phyloP scores from a whole-genome alignment of 257 asterid genomes.

The Pogostemon cablin region DNA sequence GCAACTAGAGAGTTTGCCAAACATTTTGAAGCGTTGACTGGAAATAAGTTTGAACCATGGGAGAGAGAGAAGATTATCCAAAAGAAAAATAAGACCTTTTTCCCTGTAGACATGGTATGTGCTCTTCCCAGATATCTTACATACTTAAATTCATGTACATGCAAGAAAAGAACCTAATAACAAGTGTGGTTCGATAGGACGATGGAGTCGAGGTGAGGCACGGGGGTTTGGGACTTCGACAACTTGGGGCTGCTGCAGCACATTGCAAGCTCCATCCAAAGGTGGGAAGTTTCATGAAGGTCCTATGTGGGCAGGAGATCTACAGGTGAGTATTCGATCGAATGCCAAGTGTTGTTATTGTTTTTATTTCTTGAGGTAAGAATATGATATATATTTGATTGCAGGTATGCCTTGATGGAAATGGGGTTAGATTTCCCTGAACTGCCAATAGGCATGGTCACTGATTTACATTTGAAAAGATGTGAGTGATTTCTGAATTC shows the following conservation, averaged over 20 bases:
- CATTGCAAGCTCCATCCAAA: conserved; percentile 77
- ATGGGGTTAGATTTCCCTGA: conserved; percentile 77
- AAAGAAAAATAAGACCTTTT: conserved; percentile 54
- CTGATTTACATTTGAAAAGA: conserved; percentile 60
- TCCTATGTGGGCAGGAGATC: conserved; percentile 80
- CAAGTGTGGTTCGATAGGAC: conserved; percentile 43
- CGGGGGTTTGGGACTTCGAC: conserved; percentile 78
- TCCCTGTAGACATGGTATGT: conserved; percentile 71
- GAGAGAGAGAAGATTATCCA: conserved; percentile 66
- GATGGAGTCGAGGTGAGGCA: conserved; percentile 87
- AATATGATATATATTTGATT: background rate
- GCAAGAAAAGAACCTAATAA: background rate
- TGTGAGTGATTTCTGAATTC: conserved; percentile 41
- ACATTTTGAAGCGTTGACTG: conserved; percentile 63
- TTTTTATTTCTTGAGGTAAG: background rate
- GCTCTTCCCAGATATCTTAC: background rate
- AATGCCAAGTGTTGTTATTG: background rate
- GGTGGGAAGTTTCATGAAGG: conserved; percentile 78
- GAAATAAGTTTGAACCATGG: conserved; percentile 75
- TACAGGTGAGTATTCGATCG: conserved; percentile 49
- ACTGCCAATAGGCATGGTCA: conserved; percentile 84
- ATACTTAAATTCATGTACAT: no score
- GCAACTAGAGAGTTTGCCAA: conserved; percentile 61
- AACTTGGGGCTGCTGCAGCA: conserved; percentile 63
- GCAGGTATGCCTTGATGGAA: conserved; percentile 89